A percentile compares a stretch with the other conserved stretches of the same genome.
phyloP scores from a whole-genome alignment of 805 yeast species.

The Wickerhamomyces sydowiorum region DNA sequence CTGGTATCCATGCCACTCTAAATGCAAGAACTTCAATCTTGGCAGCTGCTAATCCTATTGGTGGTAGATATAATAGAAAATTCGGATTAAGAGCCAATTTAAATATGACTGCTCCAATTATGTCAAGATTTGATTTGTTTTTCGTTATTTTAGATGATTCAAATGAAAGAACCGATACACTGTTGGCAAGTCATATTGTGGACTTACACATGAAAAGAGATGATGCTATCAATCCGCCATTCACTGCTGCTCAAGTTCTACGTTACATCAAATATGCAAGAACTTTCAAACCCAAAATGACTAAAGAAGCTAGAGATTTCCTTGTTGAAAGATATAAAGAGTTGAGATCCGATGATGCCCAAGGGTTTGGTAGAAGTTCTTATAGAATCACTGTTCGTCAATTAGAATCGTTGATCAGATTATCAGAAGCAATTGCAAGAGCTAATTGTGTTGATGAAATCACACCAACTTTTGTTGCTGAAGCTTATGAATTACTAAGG shows the following conservation, averaged over 20 bases:
- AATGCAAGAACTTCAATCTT: slow-evolving; percentile 94
- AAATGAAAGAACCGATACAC: slow-evolving; percentile 84
- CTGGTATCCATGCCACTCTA: slow-evolving; percentile 96
- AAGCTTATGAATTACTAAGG: slow-evolving; percentile 84
- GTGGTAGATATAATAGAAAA: slow-evolving; percentile 93
- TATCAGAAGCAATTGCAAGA: slow-evolving; percentile 93
- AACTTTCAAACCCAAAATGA: slow-evolving; percentile 87
- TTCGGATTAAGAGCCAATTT: slow-evolving; percentile 78
- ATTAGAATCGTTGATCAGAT: slow-evolving; percentile 86
- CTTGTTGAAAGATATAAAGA: slow-evolving; percentile 79
- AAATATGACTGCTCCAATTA: slow-evolving; percentile 96
- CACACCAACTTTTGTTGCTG: slow-evolving; percentile 80
- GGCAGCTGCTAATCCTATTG: slow-evolving; percentile 98
- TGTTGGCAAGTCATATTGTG: slow-evolving; percentile 88
- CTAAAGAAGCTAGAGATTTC: slow-evolving; percentile 70
- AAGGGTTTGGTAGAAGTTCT: slow-evolving; percentile 77
- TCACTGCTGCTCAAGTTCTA: slow-evolving; percentile 77
- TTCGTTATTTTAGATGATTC: slow-evolving; percentile 94
- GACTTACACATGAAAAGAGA: slow-evolving; percentile 88
- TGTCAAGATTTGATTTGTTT: slow-evolving; percentile 95
- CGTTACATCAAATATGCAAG: slow-evolving; percentile 89
- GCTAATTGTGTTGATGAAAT: slow-evolving; percentile 92
- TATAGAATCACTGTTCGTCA: slow-evolving; percentile 97
- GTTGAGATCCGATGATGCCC: slow-evolving; percentile 84
- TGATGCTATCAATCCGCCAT: slow-evolving; percentile 86